phyloP scores from a whole-genome alignment of 2,329 filamentous ascomycete genomes.

The Geosmithia putterillii region DNA sequence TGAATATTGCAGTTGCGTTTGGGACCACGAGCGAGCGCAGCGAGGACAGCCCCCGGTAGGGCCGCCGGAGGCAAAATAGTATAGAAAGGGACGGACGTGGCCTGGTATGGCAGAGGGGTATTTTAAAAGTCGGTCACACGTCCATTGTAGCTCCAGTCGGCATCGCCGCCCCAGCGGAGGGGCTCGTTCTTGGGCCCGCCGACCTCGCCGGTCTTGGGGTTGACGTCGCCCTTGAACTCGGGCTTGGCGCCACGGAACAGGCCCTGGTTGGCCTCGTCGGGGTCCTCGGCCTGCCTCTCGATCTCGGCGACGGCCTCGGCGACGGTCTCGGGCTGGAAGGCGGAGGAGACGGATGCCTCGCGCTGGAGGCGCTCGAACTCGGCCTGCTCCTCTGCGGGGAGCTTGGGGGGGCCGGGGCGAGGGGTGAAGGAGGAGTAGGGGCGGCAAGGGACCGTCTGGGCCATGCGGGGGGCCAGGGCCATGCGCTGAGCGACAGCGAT shows the following conservation, averaged over 20 bases:
- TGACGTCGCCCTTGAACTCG: constrained; percentile 85
- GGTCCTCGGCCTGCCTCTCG: constrained; percentile 13
- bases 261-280: constrained; percentile 43
- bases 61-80: neutral
- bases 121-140: constrained; percentile 77
- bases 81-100: neutral
- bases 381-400: constrained; percentile 80
- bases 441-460: constrained; percentile 9
- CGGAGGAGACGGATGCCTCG: constrained; percentile 33
- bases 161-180: constrained; percentile 64
- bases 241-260: constrained; percentile 67
- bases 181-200: constrained; percentile 98
- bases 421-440: constrained; percentile 29
- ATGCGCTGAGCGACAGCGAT: too few species aligned
- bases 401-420: constrained; percentile 66
- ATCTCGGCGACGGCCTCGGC: constrained; percentile 6
- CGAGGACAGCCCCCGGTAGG: too few species aligned
- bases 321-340: constrained; percentile 21
- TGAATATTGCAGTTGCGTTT: too few species aligned
- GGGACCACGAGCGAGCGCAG: too few species aligned
- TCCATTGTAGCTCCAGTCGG: constrained; percentile 90
- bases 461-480: too few species aligned
- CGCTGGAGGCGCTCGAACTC: constrained; percentile 80
- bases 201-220: constrained; percentile 89
- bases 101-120: too few species aligned